Conservation (phyloP, 192 early-diverging fungal species). For the Diversispora eburnea region DNA sequence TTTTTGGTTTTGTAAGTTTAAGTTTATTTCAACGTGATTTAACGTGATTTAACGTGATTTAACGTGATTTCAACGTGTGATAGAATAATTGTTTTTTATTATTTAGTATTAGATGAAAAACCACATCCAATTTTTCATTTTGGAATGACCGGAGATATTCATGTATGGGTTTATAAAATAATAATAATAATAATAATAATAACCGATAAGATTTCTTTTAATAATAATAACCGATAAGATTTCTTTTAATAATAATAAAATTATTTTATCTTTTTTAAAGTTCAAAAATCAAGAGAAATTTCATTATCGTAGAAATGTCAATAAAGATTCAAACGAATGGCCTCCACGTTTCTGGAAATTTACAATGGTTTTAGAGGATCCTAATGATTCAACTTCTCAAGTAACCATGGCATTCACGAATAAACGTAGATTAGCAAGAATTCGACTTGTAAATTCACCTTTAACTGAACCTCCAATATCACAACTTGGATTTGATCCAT, state of each 20-base stretch:
- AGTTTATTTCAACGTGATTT: not conserved
- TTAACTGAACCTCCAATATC: conserved; percentile 47
- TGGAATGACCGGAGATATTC: conserved; percentile 68
- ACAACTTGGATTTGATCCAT: conserved; percentile 76
- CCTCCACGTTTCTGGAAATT: conserved; percentile 74
- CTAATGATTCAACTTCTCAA: not conserved
- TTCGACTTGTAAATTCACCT: conserved; percentile 60
- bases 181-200: conserved; percentile 12
- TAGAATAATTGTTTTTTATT: too few species aligned
- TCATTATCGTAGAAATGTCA: conserved; percentile 26
- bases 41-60: too few species aligned
- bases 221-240: conserved; percentile 16
- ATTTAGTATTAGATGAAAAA: conserved; percentile 41
- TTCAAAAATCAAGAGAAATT: conserved; percentile 32
- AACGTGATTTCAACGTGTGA: too few species aligned
- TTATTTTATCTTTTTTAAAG: conserved; percentile 25
- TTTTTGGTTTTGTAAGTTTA: conserved; percentile 53
- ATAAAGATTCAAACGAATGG: conserved; percentile 42
- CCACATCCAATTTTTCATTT: conserved; percentile 61
- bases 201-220: conserved; percentile 5
- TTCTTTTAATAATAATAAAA: conserved; percentile 21
- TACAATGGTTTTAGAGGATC: conserved; percentile 42
- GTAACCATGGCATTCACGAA: conserved; percentile 56
- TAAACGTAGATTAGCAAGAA: conserved; percentile 61
- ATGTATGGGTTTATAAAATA: conserved; percentile 28